These are phyloP conservation scores for Hypoxylon sp. DNA, from an alignment of 2,329 filamentous ascomycete species.

Conservation along the genomic window DNA sequence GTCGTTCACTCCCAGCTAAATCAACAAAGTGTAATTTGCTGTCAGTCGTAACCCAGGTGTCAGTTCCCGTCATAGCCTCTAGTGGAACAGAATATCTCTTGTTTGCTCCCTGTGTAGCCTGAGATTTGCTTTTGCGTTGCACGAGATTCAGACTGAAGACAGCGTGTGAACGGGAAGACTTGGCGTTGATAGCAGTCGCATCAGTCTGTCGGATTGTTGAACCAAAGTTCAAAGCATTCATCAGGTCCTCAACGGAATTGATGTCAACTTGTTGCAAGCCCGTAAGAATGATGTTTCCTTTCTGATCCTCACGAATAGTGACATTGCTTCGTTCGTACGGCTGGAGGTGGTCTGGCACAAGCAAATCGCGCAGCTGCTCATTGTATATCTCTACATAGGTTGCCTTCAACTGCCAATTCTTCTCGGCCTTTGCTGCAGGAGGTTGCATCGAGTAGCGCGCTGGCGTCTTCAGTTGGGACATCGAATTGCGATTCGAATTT, in stretches of 20 bases:
- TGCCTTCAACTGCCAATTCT: conserved; percentile 90
- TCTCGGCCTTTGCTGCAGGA: conserved; percentile 66
- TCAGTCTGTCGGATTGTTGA: conserved; percentile 96
- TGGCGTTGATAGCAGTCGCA: conserved; percentile 95
- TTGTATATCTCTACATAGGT: conserved; percentile 99
- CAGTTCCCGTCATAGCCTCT: conserved; percentile 79
- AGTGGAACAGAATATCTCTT: conserved; percentile 90
- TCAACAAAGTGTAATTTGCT: conserved; percentile 99
- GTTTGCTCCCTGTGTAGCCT: conserved; percentile 69
- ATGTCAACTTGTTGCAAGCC: conserved; percentile 89
- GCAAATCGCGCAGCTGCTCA: conserved; percentile 90
- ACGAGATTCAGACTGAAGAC: conserved; percentile 96
- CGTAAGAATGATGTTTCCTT: conserved; percentile 93
- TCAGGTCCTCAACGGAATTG: conserved; percentile 90
- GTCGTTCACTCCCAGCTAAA: conserved; percentile 92
- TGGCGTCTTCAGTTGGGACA: conserved; percentile 84
- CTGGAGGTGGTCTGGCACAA: conserved; percentile 81
- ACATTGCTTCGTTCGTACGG: conserved; percentile 79
- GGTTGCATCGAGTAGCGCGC: conserved; percentile 77
- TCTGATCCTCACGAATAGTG: conserved; percentile 93
- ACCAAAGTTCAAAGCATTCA: conserved; percentile 90
- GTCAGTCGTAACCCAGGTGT: conserved; percentile 84
- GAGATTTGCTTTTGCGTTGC: conserved; percentile 77
- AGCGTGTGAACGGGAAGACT: conserved; percentile 96
- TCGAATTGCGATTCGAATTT: conserved; percentile 71